Evolutionary conservation across 148 eudicot genomes (phyloP).

Genomic region (Linanthus parryae): DNA sequence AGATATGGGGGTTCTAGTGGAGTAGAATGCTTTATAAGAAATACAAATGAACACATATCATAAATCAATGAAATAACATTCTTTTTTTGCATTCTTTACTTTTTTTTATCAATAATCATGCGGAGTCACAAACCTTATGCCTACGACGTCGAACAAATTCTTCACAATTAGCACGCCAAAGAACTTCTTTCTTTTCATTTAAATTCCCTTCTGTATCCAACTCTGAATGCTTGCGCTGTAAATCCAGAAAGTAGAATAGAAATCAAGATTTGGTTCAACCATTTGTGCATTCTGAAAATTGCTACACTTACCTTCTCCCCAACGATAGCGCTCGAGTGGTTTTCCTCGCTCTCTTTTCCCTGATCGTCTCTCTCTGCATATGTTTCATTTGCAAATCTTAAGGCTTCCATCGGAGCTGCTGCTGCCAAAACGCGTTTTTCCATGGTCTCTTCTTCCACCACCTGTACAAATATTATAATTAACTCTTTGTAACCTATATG

Average conservation of each 20-base stretch:
- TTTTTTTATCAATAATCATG: no score
- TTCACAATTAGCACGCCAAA: conserved; percentile 89
- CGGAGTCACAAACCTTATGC: conserved; percentile 44
- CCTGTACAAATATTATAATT: conserved; percentile 1
- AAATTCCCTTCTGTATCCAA: conserved; percentile 28
- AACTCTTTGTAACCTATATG: no score
- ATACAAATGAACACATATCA: no score
- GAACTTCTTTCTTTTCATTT: conserved; percentile 45
- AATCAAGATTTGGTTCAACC: conserved; percentile 4
- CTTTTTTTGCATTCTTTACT: no score
- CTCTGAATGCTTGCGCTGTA: no score
- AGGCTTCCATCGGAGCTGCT: conserved; percentile 9
- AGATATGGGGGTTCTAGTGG: no score
- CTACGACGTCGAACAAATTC: conserved; percentile 62
- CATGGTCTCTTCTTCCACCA: conserved; percentile 4
- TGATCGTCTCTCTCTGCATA: background rate
- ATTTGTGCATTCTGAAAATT: conserved; percentile 2
- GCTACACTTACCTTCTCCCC: conserved; percentile 43
- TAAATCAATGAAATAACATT: no score
- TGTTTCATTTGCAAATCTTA: conserved; percentile 7
- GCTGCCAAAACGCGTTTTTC: conserved; percentile 9
- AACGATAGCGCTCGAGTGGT: background rate
- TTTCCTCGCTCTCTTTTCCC: conserved; percentile 5
- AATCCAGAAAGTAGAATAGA: no score
- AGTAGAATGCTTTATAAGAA: no score